Conservation (phyloP, 169 alveolate species). For the Babesia ovis region DNA sequence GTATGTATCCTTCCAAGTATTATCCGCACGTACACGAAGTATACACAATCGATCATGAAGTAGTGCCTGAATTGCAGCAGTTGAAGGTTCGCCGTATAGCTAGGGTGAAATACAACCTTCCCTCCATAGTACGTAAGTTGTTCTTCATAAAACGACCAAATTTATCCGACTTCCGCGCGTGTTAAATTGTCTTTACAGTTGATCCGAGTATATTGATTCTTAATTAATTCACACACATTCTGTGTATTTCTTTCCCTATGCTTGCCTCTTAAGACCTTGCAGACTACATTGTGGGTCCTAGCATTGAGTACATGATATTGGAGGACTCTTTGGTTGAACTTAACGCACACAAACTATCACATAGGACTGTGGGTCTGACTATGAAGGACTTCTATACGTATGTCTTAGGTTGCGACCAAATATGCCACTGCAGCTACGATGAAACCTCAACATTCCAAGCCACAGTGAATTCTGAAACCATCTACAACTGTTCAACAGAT, state of each 20-base stretch:
- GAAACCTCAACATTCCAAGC: conserved; percentile 43
- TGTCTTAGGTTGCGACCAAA: background rate
- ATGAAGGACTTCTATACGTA: conserved; percentile 46
- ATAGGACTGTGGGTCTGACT: conserved; percentile 27
- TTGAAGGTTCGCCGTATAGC: conserved; percentile 48
- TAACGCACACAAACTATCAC: conserved; percentile 28
- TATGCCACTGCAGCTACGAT: conserved; percentile 24
- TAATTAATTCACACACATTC: too few species aligned
- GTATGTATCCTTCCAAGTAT: conserved; percentile 56
- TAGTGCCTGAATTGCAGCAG: conserved; percentile 35
- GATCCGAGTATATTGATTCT: too few species aligned
- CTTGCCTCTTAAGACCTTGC: background rate
- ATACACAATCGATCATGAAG: conserved; percentile 36
- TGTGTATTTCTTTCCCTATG: too few species aligned
- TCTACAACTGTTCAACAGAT: conserved; percentile 38
- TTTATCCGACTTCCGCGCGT: too few species aligned
- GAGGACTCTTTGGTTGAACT: conserved; percentile 60
- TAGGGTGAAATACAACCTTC: conserved; percentile 50
- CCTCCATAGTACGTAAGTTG: conserved; percentile 60
- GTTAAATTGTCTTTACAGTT: too few species aligned
- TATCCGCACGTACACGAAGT: conserved; percentile 56
- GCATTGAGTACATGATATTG: conserved; percentile 46
- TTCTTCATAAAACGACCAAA: too few species aligned
- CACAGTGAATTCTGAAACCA: conserved; percentile 4
- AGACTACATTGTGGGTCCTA: conserved; percentile 47